A percentile compares a stretch with the other conserved stretches of the same genome.
These are phyloP conservation scores for Cantharellus anzutake DNA, from an alignment of 768 basidiomycete species.

Conservation along the genomic window DNA sequence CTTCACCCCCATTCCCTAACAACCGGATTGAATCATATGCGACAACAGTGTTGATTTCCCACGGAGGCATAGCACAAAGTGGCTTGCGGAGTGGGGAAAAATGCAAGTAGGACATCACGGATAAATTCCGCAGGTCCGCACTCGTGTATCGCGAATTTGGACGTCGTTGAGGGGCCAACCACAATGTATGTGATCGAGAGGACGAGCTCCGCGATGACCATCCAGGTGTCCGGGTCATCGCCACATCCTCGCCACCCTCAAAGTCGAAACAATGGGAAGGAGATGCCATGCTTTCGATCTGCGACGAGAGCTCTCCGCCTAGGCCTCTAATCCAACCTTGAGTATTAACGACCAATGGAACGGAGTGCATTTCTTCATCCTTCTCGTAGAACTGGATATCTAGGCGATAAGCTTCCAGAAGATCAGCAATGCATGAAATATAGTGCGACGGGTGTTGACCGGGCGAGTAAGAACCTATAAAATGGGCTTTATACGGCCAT, in stretches of 20 bases:
- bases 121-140: conserved; percentile 51
- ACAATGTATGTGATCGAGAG: conserved; percentile 16
- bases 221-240: neutral
- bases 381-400: conserved; percentile 36
- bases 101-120: conserved; percentile 65
- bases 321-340: conserved; percentile 96
- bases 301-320: conserved; percentile 55
- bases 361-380: conserved; percentile 29
- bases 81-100: conserved; percentile 29
- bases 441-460: conserved; percentile 61
- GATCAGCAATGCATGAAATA: conserved; percentile 41
- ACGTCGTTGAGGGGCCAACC: conserved; percentile 27
- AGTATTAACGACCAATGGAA: conserved; percentile 79
- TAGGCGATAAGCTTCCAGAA: conserved; percentile 46
- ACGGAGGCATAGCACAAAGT: conserved; percentile 49
- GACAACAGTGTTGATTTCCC: conserved; percentile 38
- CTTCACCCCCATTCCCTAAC: conserved; percentile 57
- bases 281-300: conserved; percentile 46
- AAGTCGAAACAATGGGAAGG: conserved; percentile 38
- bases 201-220: neutral
- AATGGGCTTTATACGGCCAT: conserved; percentile 57
- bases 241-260: conserved; percentile 1
- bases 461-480: conserved; percentile 62
- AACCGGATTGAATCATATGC: conserved; percentile 49
- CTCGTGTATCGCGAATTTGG: conserved; percentile 31